A percentile compares a stretch with the other conserved stretches of the same genome.
Conservation (phyloP, 495 filamentous ascomycete species). For the Neurospora hispaniola region DNA sequence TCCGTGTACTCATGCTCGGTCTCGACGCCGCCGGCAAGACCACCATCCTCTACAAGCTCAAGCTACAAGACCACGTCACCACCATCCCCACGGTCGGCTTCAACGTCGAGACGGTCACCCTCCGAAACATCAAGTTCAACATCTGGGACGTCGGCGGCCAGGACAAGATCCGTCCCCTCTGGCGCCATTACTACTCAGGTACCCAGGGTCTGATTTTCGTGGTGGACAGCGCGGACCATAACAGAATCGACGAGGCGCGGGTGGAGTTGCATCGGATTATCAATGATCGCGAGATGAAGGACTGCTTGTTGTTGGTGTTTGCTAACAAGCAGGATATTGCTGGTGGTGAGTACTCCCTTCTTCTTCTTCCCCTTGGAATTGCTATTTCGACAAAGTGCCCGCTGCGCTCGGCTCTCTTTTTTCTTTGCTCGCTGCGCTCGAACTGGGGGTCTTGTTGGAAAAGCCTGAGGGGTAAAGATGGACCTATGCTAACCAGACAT, state of each 20-base stretch:
- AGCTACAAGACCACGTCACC: slow-evolving; percentile 94
- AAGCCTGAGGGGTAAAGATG: neutral
- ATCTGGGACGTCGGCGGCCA: slow-evolving; percentile 99
- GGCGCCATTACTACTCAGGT: slow-evolving; percentile 98
- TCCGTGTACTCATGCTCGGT: slow-evolving; percentile 95
- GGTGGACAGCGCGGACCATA: slow-evolving; percentile 81
- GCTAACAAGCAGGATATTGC: slow-evolving; percentile 95
- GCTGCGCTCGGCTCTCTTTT: neutral
- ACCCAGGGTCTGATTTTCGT: slow-evolving; percentile 98
- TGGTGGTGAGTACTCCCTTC: slow-evolving; percentile 52
- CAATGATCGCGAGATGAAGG: slow-evolving; percentile 96
- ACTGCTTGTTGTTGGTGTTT: slow-evolving; percentile 85
- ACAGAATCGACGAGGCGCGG: slow-evolving; percentile 79
- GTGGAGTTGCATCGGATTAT: slow-evolving; percentile 91
- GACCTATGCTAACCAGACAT: neutral
- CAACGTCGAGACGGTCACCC: slow-evolving; percentile 98
- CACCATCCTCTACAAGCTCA: slow-evolving; percentile 99
- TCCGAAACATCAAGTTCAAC: slow-evolving; percentile 99
- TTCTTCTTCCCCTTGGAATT: neutral
- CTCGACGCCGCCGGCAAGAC: slow-evolving; percentile 98
- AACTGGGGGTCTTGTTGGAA: neutral
- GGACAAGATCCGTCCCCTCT: slow-evolving; percentile 96
- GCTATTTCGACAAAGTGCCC: neutral
- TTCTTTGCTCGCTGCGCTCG: neutral
- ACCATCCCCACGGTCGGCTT: slow-evolving; percentile 99